These are phyloP conservation scores for Penicillium occitanis DNA, from an alignment of 2,329 filamentous ascomycete species.

Conservation along the genomic window DNA sequence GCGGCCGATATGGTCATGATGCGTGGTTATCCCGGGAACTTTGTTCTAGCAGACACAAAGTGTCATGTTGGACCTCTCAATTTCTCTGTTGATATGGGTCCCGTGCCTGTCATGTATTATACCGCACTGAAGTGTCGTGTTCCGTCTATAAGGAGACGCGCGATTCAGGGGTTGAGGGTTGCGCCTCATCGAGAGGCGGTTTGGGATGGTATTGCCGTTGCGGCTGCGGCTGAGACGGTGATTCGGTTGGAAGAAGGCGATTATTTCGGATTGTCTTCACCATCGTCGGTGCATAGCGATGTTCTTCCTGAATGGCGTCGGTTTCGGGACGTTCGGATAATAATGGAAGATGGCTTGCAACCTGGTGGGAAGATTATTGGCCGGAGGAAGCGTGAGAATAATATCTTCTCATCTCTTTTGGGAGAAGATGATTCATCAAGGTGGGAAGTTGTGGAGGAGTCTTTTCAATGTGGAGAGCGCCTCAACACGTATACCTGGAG, in stretches of 20 bases:
- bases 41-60: background rate
- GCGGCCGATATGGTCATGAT: slow-evolving; percentile 9
- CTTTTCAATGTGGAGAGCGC: slow-evolving; percentile 11
- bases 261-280: background rate
- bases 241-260: slow-evolving; percentile 12
- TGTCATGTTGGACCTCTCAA: slow-evolving; percentile 16
- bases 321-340: slow-evolving; percentile 10
- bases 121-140: slow-evolving; percentile 18
- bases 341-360: slow-evolving; percentile 17
- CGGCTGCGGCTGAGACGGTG: slow-evolving; percentile 14
- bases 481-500: slow-evolving; percentile 1
- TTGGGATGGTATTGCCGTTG: slow-evolving; percentile 18
- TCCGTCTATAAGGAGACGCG: slow-evolving; percentile 5
- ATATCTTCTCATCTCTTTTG: background rate
- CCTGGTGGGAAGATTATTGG: slow-evolving; percentile 8
- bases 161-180: background rate
- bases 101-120: slow-evolving; percentile 16
- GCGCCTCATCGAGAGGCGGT: slow-evolving; percentile 20
- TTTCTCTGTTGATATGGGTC: slow-evolving; percentile 18
- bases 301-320: slow-evolving; percentile 11
- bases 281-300: background rate
- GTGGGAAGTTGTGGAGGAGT: slow-evolving; percentile 15
- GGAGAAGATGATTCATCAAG: background rate
- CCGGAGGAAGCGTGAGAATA: background rate
- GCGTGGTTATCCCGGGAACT: slow-evolving; percentile 3